Percentiles rank a stretch among this genome's conserved stretches.
phyloP scores from a whole-genome alignment of 495 filamentous ascomycete genomes.

The Hypoxylon crocopeplum region DNA sequence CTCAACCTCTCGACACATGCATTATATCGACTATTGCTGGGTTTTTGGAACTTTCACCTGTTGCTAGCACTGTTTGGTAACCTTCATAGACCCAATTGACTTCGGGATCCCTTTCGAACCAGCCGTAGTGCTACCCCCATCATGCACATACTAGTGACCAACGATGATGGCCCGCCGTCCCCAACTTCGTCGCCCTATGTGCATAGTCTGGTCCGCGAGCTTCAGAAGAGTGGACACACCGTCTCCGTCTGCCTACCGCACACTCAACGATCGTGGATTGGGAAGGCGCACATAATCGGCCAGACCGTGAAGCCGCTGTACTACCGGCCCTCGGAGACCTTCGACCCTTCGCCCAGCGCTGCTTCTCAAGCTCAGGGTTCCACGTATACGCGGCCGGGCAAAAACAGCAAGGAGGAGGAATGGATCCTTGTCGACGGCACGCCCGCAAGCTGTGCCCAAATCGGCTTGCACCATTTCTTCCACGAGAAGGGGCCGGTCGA shows the following conservation, averaged over 20 bases:
- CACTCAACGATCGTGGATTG: constrained; percentile 95
- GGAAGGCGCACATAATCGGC: constrained; percentile 93
- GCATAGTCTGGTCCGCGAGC: constrained; percentile 78
- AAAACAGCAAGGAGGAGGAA: constrained; percentile 68
- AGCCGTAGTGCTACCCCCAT: neutral
- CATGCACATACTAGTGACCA: constrained; percentile 61
- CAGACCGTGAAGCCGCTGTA: constrained; percentile 86
- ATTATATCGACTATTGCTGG: neutral
- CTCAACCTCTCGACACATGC: neutral
- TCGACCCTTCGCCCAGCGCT: constrained; percentile 47
- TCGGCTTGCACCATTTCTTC: constrained; percentile 89
- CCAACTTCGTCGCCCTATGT: constrained; percentile 91
- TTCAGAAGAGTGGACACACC: constrained; percentile 78
- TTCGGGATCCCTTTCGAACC: neutral
- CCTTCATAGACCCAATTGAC: constrained; percentile 11
- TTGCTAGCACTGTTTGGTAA: neutral
- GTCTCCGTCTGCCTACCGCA: constrained; percentile 92
- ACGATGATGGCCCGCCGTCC: constrained; percentile 96
- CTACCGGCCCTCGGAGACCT: constrained; percentile 72
- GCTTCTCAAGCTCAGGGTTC: constrained; percentile 32
- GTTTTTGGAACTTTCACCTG: neutral
- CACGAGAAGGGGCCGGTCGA: constrained; percentile 78
- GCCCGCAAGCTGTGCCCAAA: constrained; percentile 86
- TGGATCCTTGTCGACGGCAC: constrained; percentile 93
- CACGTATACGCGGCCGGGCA: constrained; percentile 51